Conservation (phyloP, 176 grass and related monocot genomes). For the barley (Hordeum vulgare) region MorexV3_pseudomolecules_assembly NC_058519.1:382513225-382513724, state of each 20-base stretch:
- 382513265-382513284: background rate
- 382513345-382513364: background rate
- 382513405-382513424: conserved; percentile 1
- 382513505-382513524: no score
- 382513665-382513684: no score
- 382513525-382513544: no score
- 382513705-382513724: no score
- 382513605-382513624: no score
- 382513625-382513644: no score
- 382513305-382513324: background rate
- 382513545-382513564: no score
- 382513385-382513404: background rate
- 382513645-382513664: no score
- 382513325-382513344: background rate
- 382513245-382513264: background rate
- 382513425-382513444: conserved; percentile 4
- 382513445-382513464: background rate
- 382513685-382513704: no score
- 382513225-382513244: background rate
- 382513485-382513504: background rate
- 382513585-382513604: no score
- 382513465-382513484: background rate
- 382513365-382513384: conserved; percentile 11
- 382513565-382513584: no score
- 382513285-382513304: background rate